Conservation (phyloP, 441 rosid genomes). For the Melastoma candidum region DNA sequence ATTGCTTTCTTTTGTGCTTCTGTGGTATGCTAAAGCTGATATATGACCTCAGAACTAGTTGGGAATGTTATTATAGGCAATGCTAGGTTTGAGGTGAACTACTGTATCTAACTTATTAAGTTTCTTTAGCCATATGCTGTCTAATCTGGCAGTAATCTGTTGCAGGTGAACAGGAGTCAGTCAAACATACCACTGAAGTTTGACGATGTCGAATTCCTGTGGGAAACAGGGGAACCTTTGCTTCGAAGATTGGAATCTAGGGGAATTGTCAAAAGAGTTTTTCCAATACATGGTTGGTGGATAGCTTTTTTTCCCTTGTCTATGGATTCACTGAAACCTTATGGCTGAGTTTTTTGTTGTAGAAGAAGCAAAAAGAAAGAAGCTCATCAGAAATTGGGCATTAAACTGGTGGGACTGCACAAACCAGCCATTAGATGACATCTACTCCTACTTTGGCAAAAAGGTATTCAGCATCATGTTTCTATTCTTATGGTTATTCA, state of each 20-base stretch:
- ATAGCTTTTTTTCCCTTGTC: no score
- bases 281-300: conserved; percentile 71
- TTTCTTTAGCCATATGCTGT: no score
- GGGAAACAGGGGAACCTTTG: conserved; percentile 71
- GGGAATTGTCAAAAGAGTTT: conserved; percentile 59
- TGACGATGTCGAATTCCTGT: conserved; percentile 36
- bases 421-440: conserved; percentile 68
- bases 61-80: no score
- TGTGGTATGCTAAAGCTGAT: no score
- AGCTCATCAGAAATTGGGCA: conserved; percentile 72
- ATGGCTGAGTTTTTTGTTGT: conserved; percentile 14
- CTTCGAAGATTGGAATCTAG: conserved; percentile 51
- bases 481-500: not conserved
- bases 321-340: no score
- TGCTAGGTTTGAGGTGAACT: no score
- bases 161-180: conserved; percentile 46
- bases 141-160: conserved; percentile 3
- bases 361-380: conserved; percentile 73
- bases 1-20: not conserved
- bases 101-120: no score
- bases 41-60: no score
- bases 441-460: conserved; percentile 73
- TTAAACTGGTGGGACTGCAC: conserved; percentile 68
- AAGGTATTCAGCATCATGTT: conserved; percentile 37
- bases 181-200: conserved; percentile 30